Base-by-base conservation (phyloP, 1,284 basidiomycete species). In the Fistulina hepatica region DNA sequence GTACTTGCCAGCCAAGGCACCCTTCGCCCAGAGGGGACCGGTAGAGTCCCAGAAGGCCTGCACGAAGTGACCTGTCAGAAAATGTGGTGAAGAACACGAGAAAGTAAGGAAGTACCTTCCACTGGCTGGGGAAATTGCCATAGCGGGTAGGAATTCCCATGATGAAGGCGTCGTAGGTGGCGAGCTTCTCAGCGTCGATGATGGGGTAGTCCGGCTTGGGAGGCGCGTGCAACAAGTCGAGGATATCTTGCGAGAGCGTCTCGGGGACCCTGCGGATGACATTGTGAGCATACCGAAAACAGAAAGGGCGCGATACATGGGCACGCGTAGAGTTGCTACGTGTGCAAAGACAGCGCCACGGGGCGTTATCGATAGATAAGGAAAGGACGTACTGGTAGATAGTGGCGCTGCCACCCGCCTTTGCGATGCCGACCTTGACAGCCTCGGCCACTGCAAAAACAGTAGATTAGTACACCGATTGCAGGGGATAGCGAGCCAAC, bases 21-120 rank as follows among this genome's bases (percentile, higher is more conserved):
- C 85, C 8, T 53, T 45, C 10, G 64, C 69, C 91, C 91, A 97
- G 30, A 85, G 67, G 3, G 56, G 60, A 46, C 89, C 88, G 9
- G 89, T 92, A 4, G 69, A 57, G 55, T 95, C 92, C 77, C 75
- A 82, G 69, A 85, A 83, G 2, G 71, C 63, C 80, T 86, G 51
- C 30, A 32, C 13, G 33, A 36, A 30, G 25, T 17, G 27, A 30
- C 3, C 21, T 42, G 36, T 37, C 9, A 22, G 11, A n/a, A 23
- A 15, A 8, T 17, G 25, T 9, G 27, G 10, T 16, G n/a, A 41
- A 44, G 24, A 17, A 20, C 25, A 10, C 17, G 20, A 30, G 20
- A 24, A 22, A 22, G 13, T 15, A 16, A 22, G 17, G 13, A 45
- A 58, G 21, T 45, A 73, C 76, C 69, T 79, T 81, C 73, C 74